Base-by-base conservation (phyloP, 73 alveolate genomes). In the Urostyla sp. region DNA sequence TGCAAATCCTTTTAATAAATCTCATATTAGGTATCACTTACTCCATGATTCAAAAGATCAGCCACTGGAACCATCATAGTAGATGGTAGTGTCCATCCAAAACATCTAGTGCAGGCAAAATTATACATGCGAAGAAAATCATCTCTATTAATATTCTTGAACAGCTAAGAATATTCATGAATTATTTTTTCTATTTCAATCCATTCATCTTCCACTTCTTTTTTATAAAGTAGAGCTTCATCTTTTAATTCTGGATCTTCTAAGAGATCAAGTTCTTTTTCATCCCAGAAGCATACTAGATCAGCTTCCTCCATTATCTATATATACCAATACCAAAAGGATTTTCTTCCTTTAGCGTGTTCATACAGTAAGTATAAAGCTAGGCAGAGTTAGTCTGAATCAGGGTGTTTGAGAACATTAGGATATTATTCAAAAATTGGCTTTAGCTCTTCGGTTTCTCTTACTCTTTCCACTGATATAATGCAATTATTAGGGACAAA, bases 1-100 rank as follows among this genome's bases (percentile, higher is more conserved):
- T 80, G 90, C 21, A 66, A 44, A 23, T 44, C 37, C 18, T 36
- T 28, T 16, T 45, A 16, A 40, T 52, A 80, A 40, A 80, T 38
- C 72, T 80, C 90, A 66, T 80, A 56, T 21, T 66, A 35, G 7
- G 90, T 80, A 23, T 80, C 90, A 50, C 90, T 58, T 18, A 67
- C 46, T 5, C 40, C 36, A 50, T 80, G 90, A 66, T 80, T 80
- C 54, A 80, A 27, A 31, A 63, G 49, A 43, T 80, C 90, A 21
- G 90, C 90, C 3, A 66, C 24, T 13, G 90, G 90, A 30, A 80
- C 73, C 76, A 80, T 66, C 77, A 66, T 66, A 23, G 84, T 66
- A 48, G 76, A 56, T 6, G 90, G 90, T 13, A 80, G 56, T 5
- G 76, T 56, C 75, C 90, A 52, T 30, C 90, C 90, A 51, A 80